phyloP scores from a whole-genome alignment of 1,284 basidiomycete genomes.

The Pyrrhoderma lamaoense region DNA sequence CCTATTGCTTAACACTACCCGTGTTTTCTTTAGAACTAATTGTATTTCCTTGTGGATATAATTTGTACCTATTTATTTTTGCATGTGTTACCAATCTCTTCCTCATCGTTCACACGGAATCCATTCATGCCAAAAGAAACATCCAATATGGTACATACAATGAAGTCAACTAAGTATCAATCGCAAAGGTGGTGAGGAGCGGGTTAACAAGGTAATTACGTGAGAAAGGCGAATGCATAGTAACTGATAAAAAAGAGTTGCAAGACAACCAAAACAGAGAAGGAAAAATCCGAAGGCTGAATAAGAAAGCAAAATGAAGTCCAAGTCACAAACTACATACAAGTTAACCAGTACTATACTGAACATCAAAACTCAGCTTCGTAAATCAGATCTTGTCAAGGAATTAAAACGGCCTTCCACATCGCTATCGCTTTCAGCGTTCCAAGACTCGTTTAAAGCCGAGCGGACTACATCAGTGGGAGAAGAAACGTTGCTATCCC shows the following conservation, averaged over 20 bases:
- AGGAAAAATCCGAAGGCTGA: too few species aligned
- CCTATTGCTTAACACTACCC: constrained; percentile 1
- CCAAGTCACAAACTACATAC: neutral
- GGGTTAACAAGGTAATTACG: neutral
- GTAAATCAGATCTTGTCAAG: too few species aligned
- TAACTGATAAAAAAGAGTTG: neutral
- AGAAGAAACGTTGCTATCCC: too few species aligned
- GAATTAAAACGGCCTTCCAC: neutral
- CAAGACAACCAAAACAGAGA: too few species aligned
- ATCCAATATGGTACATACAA: neutral
- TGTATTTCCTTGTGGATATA: constrained; percentile 25
- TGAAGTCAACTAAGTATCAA: neutral
- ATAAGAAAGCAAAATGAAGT: too few species aligned
- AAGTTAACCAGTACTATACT: neutral
- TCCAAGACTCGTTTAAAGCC: constrained; percentile 4
- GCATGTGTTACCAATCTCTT: constrained; percentile 1
- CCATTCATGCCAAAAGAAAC: too few species aligned
- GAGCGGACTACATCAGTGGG: neutral
- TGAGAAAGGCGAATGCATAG: too few species aligned
- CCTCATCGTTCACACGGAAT: neutral
- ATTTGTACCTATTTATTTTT: constrained; percentile 8
- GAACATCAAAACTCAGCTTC: too few species aligned
- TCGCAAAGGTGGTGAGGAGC: neutral
- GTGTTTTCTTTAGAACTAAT: constrained; percentile 34
- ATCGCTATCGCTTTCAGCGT: neutral